Base-by-base conservation (phyloP, 768 basidiomycete genomes). In the Lentinula raphanica region DNA sequence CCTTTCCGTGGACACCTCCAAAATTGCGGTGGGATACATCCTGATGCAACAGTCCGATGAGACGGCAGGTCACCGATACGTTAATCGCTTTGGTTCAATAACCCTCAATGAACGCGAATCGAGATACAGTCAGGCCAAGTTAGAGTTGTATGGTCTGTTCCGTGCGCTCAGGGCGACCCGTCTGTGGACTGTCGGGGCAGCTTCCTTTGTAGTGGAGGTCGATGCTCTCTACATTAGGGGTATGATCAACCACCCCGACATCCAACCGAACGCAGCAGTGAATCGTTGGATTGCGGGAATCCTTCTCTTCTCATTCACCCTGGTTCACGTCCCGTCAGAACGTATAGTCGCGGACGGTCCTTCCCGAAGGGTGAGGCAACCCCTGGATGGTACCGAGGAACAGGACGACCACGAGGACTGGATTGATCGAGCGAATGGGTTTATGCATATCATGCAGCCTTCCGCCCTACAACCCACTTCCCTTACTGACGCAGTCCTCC, bases 101-200 rank as follows among this genome's bases (percentile, higher is more conserved):
- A 62, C 70, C 0, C 56, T 71, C 32, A 74, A 68, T 59, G 25
- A 69, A 2, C 19, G 59, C 3, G 69, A 74, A 58, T 51, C 66
- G 1, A 25, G 62, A 4, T 75, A 71, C 59, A 72, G 69, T 3
- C 72, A 75, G 42, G 63, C 69, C 0, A 75, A 76, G 36, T 44
- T 73, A 0, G 72, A 75, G 60, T 61, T 74, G 0, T 76, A 71
- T 50, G 68, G 74, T 1, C 39, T 73, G 0, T 74, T 60, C 49
- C 60, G 68, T 0, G 64, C 68, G 3, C 49, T 76, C 2, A 44
- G 65, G 25, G 60, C 62, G 17, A 65, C 65, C 35, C 25, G 63
- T 0, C 23, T 66, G 0, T 64, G 62, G 49, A 19, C 65, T 3
- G 63, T 68, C 21, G 64, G 69, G 1, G 28, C 63, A 7, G 60